Base-by-base conservation (phyloP, 2,329 filamentous ascomycete genomes). In the Arthrobotrys sphaeroides region DNA sequence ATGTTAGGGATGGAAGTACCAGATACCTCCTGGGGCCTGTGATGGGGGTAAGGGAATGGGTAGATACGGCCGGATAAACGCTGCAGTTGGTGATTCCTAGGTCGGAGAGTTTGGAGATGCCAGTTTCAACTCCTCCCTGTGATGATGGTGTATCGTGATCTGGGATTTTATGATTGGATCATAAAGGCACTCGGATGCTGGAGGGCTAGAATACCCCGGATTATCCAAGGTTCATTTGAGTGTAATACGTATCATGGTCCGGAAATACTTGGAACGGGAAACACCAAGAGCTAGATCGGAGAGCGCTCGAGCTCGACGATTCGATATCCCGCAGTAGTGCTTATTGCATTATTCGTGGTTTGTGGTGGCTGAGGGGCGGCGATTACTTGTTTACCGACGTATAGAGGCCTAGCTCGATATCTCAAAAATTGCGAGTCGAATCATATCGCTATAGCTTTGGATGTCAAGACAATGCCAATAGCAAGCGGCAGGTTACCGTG, bases 261-360 rank as follows among this genome's bases (percentile, higher is more conserved):
- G 38, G 38, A 12, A 60, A 59, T 26, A 59, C 22, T 26, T 36
- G 51, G 28, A 18, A 59, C 12, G 6, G 13, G 18, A 45, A 43
- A 38, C n/a, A 40, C 9, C 9, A 9, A 60, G 6, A 13, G 28
- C 18, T 55, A 7, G 51, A 18, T 31, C 28, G 33, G 31, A 28
- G 47, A 57, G 66, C 51, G 42, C 40, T 68, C 18, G 26, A 68
- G 40, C 22, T 36, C 26, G 49, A 64, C 36, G 7, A 5, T 55
- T 38, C 57, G 55, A 70, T 55, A 57, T 57, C 45, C 22, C 66
- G 66, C 66, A 62, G 66, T 64, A 70, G 55, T 70, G 66, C 66
- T 70, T 70, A 61, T 53, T 26, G 13, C 43, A 26, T 13, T 28
- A 47, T 36, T 57, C 36, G 45, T 64, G 9, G 28, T 38, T 22